phyloP scores from a whole-genome alignment of 768 basidiomycete genomes.

The Agaricus blazei region DNA sequence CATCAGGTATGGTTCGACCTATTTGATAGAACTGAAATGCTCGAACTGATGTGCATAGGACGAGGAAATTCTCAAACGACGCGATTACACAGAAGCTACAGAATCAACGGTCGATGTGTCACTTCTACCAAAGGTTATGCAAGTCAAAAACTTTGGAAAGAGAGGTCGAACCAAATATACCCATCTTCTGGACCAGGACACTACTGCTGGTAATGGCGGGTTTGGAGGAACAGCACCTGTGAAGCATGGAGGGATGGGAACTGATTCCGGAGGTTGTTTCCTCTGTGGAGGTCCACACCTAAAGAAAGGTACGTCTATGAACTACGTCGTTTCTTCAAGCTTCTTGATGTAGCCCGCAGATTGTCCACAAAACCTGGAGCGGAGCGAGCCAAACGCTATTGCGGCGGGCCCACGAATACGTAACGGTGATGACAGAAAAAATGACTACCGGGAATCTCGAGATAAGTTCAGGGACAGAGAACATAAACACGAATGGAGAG shows the following conservation, averaged over 20 bases:
- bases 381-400: conserved; percentile 20
- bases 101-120: conserved; percentile 86
- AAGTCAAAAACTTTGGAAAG: conserved; percentile 92
- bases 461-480: conserved; percentile 6
- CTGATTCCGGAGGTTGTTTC: conserved; percentile 76
- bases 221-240: conserved; percentile 57
- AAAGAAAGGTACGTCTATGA: conserved; percentile 64
- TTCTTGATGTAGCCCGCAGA: conserved; percentile 15
- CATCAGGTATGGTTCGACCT: conserved; percentile 60
- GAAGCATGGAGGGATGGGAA: conserved; percentile 50
- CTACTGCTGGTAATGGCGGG: conserved; percentile 57
- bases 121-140: conserved; percentile 91
- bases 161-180: conserved; percentile 94
- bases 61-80: conserved; percentile 75
- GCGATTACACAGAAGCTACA: conserved; percentile 88
- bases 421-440: conserved; percentile 13
- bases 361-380: conserved; percentile 26
- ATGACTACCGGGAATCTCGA: background rate
- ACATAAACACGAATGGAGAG: conserved; percentile 8
- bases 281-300: conserved; percentile 91
- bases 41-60: conserved; percentile 41
- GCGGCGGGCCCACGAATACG: conserved; percentile 9
- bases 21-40: background rate
- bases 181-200: conserved; percentile 93
- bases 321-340: background rate